phyloP scores from a whole-genome alignment of 805 yeast genomes.

The Lipomyces orientalis region DNA sequence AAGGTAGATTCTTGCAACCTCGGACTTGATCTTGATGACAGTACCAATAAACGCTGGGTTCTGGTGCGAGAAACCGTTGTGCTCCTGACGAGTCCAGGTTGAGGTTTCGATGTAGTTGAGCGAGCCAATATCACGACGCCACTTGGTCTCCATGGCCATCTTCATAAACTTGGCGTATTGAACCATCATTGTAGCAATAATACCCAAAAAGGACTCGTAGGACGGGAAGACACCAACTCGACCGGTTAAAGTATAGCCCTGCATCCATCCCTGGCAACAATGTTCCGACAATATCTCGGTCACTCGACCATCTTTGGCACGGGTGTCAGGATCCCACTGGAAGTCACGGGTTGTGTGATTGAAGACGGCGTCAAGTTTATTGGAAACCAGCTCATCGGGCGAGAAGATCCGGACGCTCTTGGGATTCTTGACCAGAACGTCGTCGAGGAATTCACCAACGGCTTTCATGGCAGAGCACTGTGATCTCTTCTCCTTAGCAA shows the following conservation, averaged over 20 bases:
- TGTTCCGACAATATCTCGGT: slow-evolving; percentile 38
- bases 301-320: slow-evolving; percentile 37
- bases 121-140: slow-evolving; percentile 36
- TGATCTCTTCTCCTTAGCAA: slow-evolving; percentile 32
- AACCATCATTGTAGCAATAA: slow-evolving; percentile 38
- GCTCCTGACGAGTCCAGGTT: slow-evolving; percentile 40
- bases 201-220: slow-evolving; percentile 37
- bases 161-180: slow-evolving; percentile 38
- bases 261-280: slow-evolving; percentile 39
- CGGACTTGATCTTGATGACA: slow-evolving; percentile 36
- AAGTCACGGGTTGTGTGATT: slow-evolving; percentile 32
- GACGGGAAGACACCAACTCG: slow-evolving; percentile 39
- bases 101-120: slow-evolving; percentile 37
- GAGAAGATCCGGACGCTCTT: slow-evolving; percentile 33
- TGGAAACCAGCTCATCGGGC: slow-evolving; percentile 39
- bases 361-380: slow-evolving; percentile 38
- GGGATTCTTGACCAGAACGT: slow-evolving; percentile 30
- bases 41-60: slow-evolving; percentile 37
- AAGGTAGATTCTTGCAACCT: slow-evolving; percentile 37
- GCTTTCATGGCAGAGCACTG: slow-evolving; percentile 32
- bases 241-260: slow-evolving; percentile 38
- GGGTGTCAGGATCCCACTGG: slow-evolving; percentile 36
- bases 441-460: slow-evolving; percentile 34
- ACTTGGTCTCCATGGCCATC: slow-evolving; percentile 35
- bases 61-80: slow-evolving; percentile 39